phyloP scores from a whole-genome alignment of 495 filamentous ascomycete genomes.

The Tricharina praecox region DNA sequence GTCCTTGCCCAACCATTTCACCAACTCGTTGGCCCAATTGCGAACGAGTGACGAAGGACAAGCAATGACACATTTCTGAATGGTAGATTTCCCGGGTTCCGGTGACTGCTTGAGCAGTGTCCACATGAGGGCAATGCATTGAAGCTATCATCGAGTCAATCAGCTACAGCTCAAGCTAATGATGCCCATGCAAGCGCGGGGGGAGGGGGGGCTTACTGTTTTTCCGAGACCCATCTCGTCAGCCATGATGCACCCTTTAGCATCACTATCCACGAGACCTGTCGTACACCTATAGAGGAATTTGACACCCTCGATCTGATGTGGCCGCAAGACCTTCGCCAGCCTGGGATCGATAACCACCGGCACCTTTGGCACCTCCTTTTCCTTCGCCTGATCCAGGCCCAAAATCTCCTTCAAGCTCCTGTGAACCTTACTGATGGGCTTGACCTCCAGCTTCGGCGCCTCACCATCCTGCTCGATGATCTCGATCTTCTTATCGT shows the following conservation, averaged over 20 bases:
- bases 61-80: constrained; percentile 97
- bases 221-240: constrained; percentile 98
- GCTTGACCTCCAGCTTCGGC: constrained; percentile 30
- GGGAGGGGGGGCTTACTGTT: constrained; percentile 45
- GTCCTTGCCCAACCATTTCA: constrained; percentile 89
- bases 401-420: constrained; percentile 92
- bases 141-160: constrained; percentile 30
- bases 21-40: constrained; percentile 93
- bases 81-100: constrained; percentile 79
- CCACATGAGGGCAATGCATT: constrained; percentile 80
- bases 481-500: constrained; percentile 48
- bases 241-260: constrained; percentile 98
- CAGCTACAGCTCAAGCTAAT: background rate
- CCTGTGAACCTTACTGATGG: constrained; percentile 51
- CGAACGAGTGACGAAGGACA: constrained; percentile 91
- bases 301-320: constrained; percentile 97
- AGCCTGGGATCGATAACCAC: constrained; percentile 92
- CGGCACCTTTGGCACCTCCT: constrained; percentile 71
- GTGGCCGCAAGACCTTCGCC: constrained; percentile 79
- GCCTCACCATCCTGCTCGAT: constrained; percentile 37
- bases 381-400: constrained; percentile 56
- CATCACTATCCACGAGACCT: constrained; percentile 80
- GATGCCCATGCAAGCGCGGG: too few relatives aligned
- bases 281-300: constrained; percentile 92
- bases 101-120: constrained; percentile 89